Base-by-base conservation (phyloP, 768 basidiomycete genomes). In the Tricholomella constricta region DNA sequence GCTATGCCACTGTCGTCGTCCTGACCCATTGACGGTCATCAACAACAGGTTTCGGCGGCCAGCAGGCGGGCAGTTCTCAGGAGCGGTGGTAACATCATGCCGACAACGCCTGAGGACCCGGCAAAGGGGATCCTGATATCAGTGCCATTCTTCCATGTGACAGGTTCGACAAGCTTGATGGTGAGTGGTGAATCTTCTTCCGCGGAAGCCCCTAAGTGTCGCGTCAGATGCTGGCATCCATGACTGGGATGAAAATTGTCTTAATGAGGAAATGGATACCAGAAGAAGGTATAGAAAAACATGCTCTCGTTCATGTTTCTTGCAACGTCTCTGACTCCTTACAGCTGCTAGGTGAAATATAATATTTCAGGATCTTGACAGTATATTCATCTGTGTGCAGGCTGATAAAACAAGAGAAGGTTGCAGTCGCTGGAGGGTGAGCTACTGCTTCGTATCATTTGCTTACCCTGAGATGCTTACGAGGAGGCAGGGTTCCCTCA, bases 71-170 rank as follows among this genome's bases (percentile, higher is more conserved):
- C 75, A 12, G 45, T 62, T 4, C 64, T 80, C 26, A 67, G 77
- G 23, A 64, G 70, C 45, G 76, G 78, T 40, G 75, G 76, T 10
- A 55, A 64, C 32, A 62, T 75, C 19, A 61, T 72, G 11, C 55
- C 59, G 2, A n/a, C 36, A n/a, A 60, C 65, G 4, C 55, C 66
- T 2, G 46, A 65, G n/a, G 77, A 70, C 6, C 70, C 74, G 6
- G 76, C 78, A 62, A 73, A 69, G 52, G 77, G 72, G 10, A 60
- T 72, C 29, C 61, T 83, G 32, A 62, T 83, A 25, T 72, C 78
- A n/a, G 80, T 82, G 1, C 84, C 84, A 1, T 65, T 86, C 8
- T 84, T 86, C 67, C 83, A 85, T 65, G 82, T 80, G 7, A 82
- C 80, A 9, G 82, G 78, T 2, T 54, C 58, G 9, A 58, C 57